Evolutionary conservation across 495 filamentous ascomycete species (phyloP).

Genomic region (Penicillium diatomitis): DNA sequence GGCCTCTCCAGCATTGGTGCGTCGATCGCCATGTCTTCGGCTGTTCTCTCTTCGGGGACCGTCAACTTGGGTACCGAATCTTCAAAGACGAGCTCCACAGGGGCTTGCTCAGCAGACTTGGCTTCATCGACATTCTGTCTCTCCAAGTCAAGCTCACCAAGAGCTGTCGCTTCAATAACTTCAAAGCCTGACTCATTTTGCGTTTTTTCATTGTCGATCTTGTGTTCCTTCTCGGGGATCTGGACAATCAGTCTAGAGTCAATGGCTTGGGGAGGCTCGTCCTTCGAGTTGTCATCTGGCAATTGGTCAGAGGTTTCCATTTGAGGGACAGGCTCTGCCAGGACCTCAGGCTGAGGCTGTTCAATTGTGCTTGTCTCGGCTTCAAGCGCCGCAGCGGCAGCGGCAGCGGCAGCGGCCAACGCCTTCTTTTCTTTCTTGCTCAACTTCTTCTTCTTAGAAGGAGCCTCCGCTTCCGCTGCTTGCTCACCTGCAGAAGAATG

Average conservation of each 20-base stretch:
- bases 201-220: too few species aligned
- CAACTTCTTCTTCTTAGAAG: slow-evolving; percentile 8
- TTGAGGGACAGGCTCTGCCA: too few species aligned
- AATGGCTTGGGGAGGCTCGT: too few species aligned
- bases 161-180: too few species aligned
- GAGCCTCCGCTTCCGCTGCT: not conserved
- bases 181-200: too few species aligned
- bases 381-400: slow-evolving; percentile 3
- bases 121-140: not conserved
- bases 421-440: slow-evolving; percentile 18
- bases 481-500: not conserved
- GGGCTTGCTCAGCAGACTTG: not conserved
- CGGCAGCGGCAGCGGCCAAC: slow-evolving; percentile 8
- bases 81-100: not conserved
- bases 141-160: too few species aligned
- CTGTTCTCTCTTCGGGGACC: not conserved
- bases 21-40: not conserved
- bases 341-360: too few species aligned
- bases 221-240: too few species aligned
- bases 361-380: not conserved
- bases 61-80: not conserved
- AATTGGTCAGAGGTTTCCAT: too few species aligned
- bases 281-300: too few species aligned
- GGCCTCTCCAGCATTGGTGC: too few species aligned
- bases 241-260: too few species aligned